A percentile compares a stretch with the other conserved stretches of the same genome.
Evolutionary conservation across 306 rosid genomes (phyloP).

Genomic region (Lathyrus aphaca): DNA sequence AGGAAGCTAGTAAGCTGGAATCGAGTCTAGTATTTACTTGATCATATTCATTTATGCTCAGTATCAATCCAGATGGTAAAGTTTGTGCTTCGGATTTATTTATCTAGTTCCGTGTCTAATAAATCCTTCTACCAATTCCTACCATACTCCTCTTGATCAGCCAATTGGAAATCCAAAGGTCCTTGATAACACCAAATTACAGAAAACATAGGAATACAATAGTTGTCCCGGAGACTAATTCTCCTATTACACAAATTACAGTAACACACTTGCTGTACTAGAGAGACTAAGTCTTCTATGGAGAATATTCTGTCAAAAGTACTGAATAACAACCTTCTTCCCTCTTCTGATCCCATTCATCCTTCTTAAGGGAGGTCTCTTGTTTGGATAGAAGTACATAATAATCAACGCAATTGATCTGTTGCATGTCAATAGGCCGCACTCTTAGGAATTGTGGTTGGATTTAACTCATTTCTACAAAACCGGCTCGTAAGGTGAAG

Average conservation of each 20-base stretch:
- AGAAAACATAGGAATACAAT: neutral
- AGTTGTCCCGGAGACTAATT: neutral
- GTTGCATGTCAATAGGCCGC: slow-evolving; percentile 4
- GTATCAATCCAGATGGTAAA: slow-evolving; percentile 14
- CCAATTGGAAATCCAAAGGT: slow-evolving; percentile 23
- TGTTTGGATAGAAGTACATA: slow-evolving; percentile 6
- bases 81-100: slow-evolving; percentile 26
- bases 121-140: slow-evolving; percentile 9
- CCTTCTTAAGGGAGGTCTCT: neutral
- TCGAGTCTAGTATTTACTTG: slow-evolving; percentile 25
- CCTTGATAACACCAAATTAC: slow-evolving; percentile 7
- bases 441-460: neutral
- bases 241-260: slow-evolving; percentile 7
- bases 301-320: neutral
- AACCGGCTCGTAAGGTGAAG: too few species aligned
- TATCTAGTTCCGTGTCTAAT: neutral
- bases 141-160: slow-evolving; percentile 9
- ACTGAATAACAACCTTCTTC: neutral
- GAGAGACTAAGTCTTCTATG: neutral
- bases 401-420: slow-evolving; percentile 8
- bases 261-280: neutral
- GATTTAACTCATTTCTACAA: too few species aligned
- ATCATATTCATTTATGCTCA: slow-evolving; percentile 17
- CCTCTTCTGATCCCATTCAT: neutral
- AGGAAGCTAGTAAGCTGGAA: slow-evolving; percentile 19